phyloP scores from a whole-genome alignment of 192 early-diverging fungal genomes.

The Jimgerdemannia flammicorona region DNA sequence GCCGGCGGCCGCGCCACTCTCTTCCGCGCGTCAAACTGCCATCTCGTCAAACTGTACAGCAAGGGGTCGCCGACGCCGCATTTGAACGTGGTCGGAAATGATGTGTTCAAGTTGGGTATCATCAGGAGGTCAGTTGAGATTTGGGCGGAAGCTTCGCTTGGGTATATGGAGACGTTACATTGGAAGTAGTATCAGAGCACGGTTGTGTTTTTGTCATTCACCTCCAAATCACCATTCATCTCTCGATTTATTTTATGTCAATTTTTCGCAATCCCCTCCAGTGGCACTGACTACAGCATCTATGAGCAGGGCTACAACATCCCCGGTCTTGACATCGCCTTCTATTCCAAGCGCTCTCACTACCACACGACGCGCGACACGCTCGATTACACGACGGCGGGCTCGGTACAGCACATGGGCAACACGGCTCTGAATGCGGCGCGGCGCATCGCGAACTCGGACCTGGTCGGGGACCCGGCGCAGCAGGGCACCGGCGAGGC shows the following conservation, averaged over 20 bases:
- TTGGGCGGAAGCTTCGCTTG: neutral
- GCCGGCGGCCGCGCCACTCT: constrained; percentile 65
- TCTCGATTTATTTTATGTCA: neutral
- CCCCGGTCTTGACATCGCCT: constrained; percentile 66
- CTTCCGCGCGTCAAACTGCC: constrained; percentile 47
- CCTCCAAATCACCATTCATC: neutral
- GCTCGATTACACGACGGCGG: constrained; percentile 40
- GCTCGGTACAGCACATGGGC: constrained; percentile 67
- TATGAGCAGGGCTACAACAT: constrained; percentile 51
- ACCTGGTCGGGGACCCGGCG: constrained; percentile 1
- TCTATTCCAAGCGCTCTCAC: constrained; percentile 56
- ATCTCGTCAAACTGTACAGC: constrained; percentile 30
- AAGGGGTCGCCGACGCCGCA: constrained; percentile 47
- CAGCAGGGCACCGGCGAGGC: constrained; percentile 15
- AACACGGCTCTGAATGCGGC: constrained; percentile 39
- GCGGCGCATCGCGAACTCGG: constrained; percentile 46
- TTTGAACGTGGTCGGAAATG: constrained; percentile 63
- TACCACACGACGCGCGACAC: constrained; percentile 64
- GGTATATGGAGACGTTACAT: too few relatives aligned
- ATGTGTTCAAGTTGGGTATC: constrained; percentile 53
- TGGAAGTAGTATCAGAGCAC: too few relatives aligned
- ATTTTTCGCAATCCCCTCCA: constrained; percentile 3
- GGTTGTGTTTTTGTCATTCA: too few relatives aligned
- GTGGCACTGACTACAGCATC: constrained; percentile 63
- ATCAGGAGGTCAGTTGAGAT: constrained; percentile 41